Evolutionary conservation across 169 alveolate species (phyloP).

Genomic region (Eimeria necatrix): DNA sequence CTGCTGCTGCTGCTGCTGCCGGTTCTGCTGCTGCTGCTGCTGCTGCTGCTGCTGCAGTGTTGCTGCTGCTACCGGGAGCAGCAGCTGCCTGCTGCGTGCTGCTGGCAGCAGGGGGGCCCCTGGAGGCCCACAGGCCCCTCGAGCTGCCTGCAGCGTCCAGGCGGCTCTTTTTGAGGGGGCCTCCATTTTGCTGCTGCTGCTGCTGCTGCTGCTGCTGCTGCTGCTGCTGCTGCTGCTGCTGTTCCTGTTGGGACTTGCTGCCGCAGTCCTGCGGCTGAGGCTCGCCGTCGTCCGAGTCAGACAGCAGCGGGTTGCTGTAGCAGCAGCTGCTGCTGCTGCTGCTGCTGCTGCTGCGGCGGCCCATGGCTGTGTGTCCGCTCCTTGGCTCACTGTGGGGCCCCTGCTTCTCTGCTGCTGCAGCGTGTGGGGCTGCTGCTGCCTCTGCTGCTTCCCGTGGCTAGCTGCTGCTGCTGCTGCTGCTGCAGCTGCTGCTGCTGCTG

Average conservation of each 20-base stretch:
- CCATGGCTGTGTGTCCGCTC: too few species aligned
- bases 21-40: too few species aligned
- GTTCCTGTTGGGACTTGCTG: not conserved
- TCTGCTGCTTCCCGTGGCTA: too few species aligned
- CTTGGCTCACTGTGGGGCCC: too few species aligned
- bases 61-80: not conserved
- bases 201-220: slow-evolving; percentile 28
- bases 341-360: too few species aligned
- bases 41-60: slow-evolving; percentile 32
- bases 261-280: not conserved
- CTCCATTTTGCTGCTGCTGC: not conserved
- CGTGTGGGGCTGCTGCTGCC: too few species aligned
- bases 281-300: slow-evolving; percentile 1
- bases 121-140: not conserved
- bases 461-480: too few species aligned
- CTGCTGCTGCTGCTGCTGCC: not conserved
- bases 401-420: too few species aligned
- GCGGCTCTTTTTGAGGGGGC: slow-evolving; percentile 29
- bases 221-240: too few species aligned
- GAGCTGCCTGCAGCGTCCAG: not conserved
- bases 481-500: slow-evolving; percentile 13
- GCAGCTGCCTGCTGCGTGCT: too few species aligned
- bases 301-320: slow-evolving; percentile 43
- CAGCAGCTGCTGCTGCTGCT: too few species aligned
- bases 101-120: slow-evolving; percentile 11